Evolutionary conservation across 805 yeast species (phyloP).

Genomic region (Teunomyces atbi): DNA sequence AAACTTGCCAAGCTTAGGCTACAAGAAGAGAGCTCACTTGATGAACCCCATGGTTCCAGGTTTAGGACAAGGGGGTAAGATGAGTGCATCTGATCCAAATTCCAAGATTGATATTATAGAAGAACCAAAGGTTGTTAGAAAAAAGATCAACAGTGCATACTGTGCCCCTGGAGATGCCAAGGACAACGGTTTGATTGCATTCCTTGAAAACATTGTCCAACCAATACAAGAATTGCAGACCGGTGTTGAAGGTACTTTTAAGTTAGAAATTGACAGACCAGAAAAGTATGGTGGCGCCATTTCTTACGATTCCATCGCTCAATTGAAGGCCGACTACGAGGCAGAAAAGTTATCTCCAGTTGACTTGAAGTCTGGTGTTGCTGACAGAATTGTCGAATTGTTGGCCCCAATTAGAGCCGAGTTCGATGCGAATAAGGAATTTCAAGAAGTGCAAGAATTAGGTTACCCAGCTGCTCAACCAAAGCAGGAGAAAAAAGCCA

Average conservation of each 20-base stretch:
- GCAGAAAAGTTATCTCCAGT: constrained; percentile 82
- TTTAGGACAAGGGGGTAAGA: constrained; percentile 92
- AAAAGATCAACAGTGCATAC: constrained; percentile 88
- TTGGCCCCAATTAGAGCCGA: constrained; percentile 83
- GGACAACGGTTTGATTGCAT: constrained; percentile 87
- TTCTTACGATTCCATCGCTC: constrained; percentile 63
- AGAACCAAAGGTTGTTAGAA: constrained; percentile 81
- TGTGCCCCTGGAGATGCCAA: constrained; percentile 92
- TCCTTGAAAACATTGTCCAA: constrained; percentile 76
- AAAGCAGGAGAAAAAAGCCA: constrained; percentile 63
- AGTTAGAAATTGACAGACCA: constrained; percentile 81
- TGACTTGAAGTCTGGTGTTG: constrained; percentile 89
- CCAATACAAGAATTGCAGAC: constrained; percentile 81
- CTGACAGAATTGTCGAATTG: constrained; percentile 76
- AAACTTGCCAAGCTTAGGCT: constrained; percentile 79
- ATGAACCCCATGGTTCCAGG: constrained; percentile 99
- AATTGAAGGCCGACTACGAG: constrained; percentile 69
- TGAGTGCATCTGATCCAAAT: constrained; percentile 99
- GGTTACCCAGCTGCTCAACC: constrained; percentile 82
- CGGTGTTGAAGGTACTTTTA: constrained; percentile 52
- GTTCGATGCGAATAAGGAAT: constrained; percentile 60
- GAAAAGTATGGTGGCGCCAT: constrained; percentile 97
- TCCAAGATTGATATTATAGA: constrained; percentile 93
- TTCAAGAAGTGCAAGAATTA: constrained; percentile 66
- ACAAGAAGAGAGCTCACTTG: constrained; percentile 95